Evolutionary conservation across 192 early-diverging fungal species (phyloP).

Genomic region (Phlyctochytrium bullatum): DNA sequence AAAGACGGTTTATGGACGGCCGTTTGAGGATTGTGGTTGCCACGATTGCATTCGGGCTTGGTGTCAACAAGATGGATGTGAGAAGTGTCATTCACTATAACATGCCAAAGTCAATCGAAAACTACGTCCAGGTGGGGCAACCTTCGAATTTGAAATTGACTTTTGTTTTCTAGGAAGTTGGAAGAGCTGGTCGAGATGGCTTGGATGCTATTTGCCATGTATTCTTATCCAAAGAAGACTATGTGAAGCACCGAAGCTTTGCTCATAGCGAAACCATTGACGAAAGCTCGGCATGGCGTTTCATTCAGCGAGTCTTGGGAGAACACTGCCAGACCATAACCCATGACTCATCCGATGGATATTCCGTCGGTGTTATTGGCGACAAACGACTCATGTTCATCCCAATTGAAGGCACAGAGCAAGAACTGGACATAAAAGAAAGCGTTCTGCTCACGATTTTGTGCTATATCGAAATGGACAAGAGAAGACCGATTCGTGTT

Average conservation of each 20-base stretch:
- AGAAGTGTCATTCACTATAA: constrained; percentile 86
- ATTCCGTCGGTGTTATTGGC: constrained; percentile 7
- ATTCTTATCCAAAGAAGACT: constrained; percentile 38
- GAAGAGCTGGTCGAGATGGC: constrained; percentile 49
- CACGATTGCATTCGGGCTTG: constrained; percentile 94
- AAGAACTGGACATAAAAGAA: constrained; percentile 36
- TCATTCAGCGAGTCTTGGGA: constrained; percentile 29
- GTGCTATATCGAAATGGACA: constrained; percentile 27
- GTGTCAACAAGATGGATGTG: constrained; percentile 89
- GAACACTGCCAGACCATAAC: not conserved
- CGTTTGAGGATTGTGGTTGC: constrained; percentile 74
- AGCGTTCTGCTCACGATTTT: constrained; percentile 29
- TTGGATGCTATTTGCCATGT: constrained; percentile 22
- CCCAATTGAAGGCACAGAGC: constrained; percentile 27
- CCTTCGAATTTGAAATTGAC: constrained; percentile 15
- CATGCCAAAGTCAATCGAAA: constrained; percentile 81
- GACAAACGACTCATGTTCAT: constrained; percentile 12
- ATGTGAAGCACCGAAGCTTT: constrained; percentile 39
- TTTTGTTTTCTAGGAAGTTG: constrained; percentile 52
- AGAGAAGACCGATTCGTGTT: constrained; percentile 13
- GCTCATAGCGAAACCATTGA: constrained; percentile 27
- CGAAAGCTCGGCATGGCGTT: constrained; percentile 18
- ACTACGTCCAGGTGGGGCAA: constrained; percentile 76
- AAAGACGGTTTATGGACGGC: constrained; percentile 64
- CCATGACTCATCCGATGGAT: constrained; percentile 1